These are phyloP conservation scores for Macrolepiota albuminosa DNA, from an alignment of 768 basidiomycete genomes.

Conservation along the genomic window DNA sequence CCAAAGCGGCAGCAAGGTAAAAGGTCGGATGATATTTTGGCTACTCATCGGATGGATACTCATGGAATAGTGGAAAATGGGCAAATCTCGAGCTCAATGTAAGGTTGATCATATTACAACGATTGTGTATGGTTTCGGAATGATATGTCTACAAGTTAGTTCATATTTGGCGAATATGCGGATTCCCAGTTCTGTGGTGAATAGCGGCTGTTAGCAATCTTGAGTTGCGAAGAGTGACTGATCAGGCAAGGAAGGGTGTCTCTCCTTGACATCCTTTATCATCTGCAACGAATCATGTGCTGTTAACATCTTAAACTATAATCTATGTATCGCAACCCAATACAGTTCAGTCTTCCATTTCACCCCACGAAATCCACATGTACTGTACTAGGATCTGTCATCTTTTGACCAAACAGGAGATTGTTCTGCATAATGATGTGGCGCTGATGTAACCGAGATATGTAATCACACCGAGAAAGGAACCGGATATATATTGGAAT, in stretches of 20 bases:
- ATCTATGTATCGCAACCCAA: not conserved
- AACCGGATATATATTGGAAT: not conserved
- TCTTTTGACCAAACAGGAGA: not conserved
- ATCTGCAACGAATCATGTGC: no score
- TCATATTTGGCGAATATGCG: not conserved
- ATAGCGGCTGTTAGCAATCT: not conserved
- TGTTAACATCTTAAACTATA: no score
- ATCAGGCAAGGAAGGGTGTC: not conserved
- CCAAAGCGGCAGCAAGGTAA: slow-evolving; percentile 19
- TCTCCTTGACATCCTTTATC: not conserved
- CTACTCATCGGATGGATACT: not conserved
- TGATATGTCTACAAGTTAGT: not conserved
- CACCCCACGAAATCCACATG: not conserved
- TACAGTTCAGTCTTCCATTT: not conserved
- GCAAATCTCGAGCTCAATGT: not conserved
- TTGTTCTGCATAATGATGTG: not conserved
- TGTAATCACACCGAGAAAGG: not conserved
- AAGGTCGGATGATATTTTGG: not conserved
- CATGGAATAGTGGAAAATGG: not conserved
- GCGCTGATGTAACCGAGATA: not conserved
- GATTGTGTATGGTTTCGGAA: not conserved
- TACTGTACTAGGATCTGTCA: not conserved
- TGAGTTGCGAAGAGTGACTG: not conserved
- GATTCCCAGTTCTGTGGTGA: not conserved
- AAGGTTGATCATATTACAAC: not conserved